Evolutionary conservation across 306 rosid genomes (phyloP).

Genomic region (Morella rubra): DNA sequence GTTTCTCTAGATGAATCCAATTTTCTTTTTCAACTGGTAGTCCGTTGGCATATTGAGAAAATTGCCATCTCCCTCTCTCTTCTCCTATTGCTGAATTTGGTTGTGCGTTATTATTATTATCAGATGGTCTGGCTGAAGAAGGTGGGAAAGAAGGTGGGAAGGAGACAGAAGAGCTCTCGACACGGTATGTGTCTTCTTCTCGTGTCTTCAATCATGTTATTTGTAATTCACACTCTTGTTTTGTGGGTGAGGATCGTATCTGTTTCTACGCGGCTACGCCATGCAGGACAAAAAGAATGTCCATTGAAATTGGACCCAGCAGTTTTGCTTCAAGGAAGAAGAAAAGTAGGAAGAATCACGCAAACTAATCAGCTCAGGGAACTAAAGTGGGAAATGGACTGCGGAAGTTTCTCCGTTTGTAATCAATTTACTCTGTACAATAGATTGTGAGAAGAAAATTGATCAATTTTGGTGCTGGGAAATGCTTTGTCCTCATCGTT

Average conservation of each 20-base stretch:
- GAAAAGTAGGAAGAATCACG: conserved; percentile 57
- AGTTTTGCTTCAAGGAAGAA: conserved; percentile 92
- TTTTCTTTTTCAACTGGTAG: neutral
- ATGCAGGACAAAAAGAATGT: conserved; percentile 81
- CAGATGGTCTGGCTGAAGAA: conserved; percentile 48
- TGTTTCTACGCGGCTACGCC: conserved; percentile 7
- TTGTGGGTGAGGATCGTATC: neutral
- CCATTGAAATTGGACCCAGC: conserved; percentile 84
- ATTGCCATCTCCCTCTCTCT: neutral
- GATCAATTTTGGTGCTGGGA: no score
- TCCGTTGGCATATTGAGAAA: neutral
- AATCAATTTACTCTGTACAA: neutral
- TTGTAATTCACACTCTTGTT: no score
- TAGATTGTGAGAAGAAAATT: neutral
- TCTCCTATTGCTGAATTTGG: neutral
- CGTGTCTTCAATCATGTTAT: neutral
- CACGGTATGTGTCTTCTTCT: conserved; percentile 42
- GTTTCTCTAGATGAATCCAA: neutral
- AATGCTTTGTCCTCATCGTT: no score
- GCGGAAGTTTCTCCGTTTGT: neutral
- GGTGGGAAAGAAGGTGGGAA: conserved; percentile 10
- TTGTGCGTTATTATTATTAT: conserved; percentile 7
- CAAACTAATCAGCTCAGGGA: conserved; percentile 25
- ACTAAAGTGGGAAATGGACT: neutral
- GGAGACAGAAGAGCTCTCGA: conserved; percentile 66